These are phyloP conservation scores for Cystobasidium sp. DNA, from an alignment of 1,284 basidiomycete genomes.

Conservation along the genomic window DNA sequence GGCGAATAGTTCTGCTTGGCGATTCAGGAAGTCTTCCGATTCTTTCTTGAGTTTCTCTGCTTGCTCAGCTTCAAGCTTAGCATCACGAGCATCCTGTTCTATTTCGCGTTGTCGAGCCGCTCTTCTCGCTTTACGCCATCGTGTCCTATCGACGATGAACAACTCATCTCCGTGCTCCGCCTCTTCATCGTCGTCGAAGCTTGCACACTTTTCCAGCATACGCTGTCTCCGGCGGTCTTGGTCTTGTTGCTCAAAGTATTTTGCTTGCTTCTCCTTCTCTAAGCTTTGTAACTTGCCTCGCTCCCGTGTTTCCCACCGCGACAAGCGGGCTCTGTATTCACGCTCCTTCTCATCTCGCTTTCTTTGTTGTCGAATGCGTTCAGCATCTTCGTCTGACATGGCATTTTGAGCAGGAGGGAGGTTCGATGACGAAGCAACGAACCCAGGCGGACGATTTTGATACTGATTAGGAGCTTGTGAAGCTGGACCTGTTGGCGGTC, in stretches of 20 bases:
- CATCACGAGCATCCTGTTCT: constrained; percentile 54
- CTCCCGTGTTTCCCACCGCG: constrained; percentile 49
- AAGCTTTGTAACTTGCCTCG: constrained; percentile 45
- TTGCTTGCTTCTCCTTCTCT: constrained; percentile 48
- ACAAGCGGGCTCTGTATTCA: constrained; percentile 46
- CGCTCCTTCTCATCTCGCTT: constrained; percentile 28
- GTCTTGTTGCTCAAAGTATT: constrained; percentile 46
- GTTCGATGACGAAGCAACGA: constrained; percentile 44
- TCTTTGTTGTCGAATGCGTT: constrained; percentile 26
- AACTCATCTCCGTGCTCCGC: constrained; percentile 48
- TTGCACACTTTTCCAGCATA: constrained; percentile 44
- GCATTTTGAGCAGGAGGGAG: constrained; percentile 25
- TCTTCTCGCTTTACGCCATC: constrained; percentile 53
- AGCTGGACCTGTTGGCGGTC: constrained; percentile 5
- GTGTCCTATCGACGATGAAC: constrained; percentile 49
- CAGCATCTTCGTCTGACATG: constrained; percentile 43
- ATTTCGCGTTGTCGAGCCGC: constrained; percentile 52
- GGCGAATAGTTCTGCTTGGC: constrained; percentile 53
- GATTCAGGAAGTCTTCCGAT: constrained; percentile 54
- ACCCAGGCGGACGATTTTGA: constrained; percentile 48
- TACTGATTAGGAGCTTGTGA: constrained; percentile 41
- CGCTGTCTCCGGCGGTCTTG: constrained; percentile 44
- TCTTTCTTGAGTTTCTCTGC: constrained; percentile 52
- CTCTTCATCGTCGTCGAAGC: constrained; percentile 50
- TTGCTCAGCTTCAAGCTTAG: constrained; percentile 52